These are phyloP conservation scores for Termitomyces sp. DNA, from an alignment of 768 basidiomycete species.

Conservation along the genomic window DNA sequence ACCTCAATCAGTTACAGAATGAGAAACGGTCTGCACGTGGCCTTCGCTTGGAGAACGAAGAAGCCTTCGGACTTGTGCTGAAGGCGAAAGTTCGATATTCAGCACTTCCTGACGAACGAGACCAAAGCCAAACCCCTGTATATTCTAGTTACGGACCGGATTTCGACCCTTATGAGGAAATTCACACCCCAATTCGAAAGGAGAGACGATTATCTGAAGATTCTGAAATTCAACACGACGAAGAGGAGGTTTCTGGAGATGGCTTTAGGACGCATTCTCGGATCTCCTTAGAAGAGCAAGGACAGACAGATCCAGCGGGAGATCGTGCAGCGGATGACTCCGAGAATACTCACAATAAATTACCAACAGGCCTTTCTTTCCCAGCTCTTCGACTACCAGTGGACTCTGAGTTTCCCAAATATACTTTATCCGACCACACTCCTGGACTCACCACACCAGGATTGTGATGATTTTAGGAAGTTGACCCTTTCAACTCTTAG, in stretches of 20 bases:
- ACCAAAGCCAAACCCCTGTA: constrained; percentile 5
- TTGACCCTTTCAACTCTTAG: neutral
- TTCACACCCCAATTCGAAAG: constrained; percentile 13
- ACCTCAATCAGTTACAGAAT: constrained; percentile 47
- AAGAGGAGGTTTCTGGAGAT: constrained; percentile 33
- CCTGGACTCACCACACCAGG: neutral
- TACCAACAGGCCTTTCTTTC: constrained; percentile 3
- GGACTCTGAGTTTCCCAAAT: constrained; percentile 19
- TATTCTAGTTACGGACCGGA: constrained; percentile 20
- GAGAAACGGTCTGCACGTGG: constrained; percentile 44
- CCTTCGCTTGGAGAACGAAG: constrained; percentile 31
- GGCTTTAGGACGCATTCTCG: constrained; percentile 34
- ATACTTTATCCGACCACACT: constrained; percentile 12
- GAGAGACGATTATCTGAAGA: constrained; percentile 6
- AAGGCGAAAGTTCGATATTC: constrained; percentile 26
- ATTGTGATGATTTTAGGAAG: neutral
- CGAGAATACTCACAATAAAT: neutral
- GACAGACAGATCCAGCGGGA: constrained; percentile 10
- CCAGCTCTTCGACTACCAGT: neutral
- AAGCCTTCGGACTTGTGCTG: constrained; percentile 32
- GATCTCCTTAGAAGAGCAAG: constrained; percentile 32
- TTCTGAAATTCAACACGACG: constrained; percentile 13
- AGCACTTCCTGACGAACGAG: constrained; percentile 18
- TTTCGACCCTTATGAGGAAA: constrained; percentile 40
- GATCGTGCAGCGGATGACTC: constrained; percentile 5